Percentiles rank a stretch among this genome's conserved stretches.
phyloP scores from a whole-genome alignment of 2,329 filamentous ascomycete species.

The Pseudocercospora cruenta region DNA sequence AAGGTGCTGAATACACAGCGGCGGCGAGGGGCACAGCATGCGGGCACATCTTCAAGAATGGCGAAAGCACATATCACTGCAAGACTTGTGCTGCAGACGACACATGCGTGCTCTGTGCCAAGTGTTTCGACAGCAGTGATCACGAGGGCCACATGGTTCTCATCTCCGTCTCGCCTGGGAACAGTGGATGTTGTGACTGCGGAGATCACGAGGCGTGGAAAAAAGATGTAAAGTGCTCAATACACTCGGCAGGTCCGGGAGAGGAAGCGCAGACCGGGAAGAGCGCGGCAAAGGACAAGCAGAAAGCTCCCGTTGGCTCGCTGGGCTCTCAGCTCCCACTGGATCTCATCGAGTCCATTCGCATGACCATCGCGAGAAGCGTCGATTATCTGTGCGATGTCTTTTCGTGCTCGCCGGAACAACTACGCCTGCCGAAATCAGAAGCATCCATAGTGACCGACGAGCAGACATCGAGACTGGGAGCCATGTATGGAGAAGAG shows the following conservation, averaged over 20 bases:
- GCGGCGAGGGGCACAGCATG: conserved; percentile 90
- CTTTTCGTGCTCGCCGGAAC: conserved; percentile 95
- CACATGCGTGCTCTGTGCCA: conserved; percentile 90
- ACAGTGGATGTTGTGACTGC: conserved; percentile 96
- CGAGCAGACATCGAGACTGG: conserved; percentile 75
- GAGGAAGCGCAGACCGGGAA: conserved; percentile 31
- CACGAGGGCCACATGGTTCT: conserved; percentile 91
- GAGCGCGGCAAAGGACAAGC: conserved; percentile 55
- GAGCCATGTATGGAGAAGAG: conserved; percentile 66
- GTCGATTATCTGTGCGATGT: conserved; percentile 98
- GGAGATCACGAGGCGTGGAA: conserved; percentile 95
- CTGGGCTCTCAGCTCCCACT: conserved; percentile 60
- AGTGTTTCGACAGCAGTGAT: conserved; percentile 93
- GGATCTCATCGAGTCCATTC: conserved; percentile 76
- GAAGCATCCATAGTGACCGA: conserved; percentile 79
- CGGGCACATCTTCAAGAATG: conserved; percentile 94
- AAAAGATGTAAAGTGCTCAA: conserved; percentile 84
- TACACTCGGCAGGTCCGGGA: conserved; percentile 66
- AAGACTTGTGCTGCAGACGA: conserved; percentile 93
- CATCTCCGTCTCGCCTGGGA: conserved; percentile 83
- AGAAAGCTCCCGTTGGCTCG: conserved; percentile 37
- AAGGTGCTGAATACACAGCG: conserved; percentile 92
- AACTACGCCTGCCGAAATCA: conserved; percentile 83
- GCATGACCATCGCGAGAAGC: conserved; percentile 80
- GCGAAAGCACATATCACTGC: conserved; percentile 92